These are phyloP conservation scores for Zalaria sp. DNA, from an alignment of 2,329 filamentous ascomycete genomes.

Conservation along the genomic window DNA sequence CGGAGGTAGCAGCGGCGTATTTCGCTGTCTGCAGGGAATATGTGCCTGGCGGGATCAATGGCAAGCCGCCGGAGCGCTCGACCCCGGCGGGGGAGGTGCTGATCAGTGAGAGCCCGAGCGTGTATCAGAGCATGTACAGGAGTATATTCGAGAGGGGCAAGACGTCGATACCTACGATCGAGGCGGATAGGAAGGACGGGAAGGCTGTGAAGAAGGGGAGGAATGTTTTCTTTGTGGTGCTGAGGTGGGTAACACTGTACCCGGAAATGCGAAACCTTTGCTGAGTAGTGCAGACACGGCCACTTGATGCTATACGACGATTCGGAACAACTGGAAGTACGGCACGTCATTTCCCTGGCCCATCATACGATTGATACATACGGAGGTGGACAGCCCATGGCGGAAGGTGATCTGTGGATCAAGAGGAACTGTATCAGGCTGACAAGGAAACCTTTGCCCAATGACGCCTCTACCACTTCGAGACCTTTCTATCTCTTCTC, in stretches of 20 bases:
- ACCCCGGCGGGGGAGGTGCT: constrained; percentile 66
- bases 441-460: constrained; percentile 45
- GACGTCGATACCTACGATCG: constrained; percentile 44
- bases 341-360: constrained; percentile 85
- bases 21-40: constrained; percentile 94
- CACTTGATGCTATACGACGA: constrained; percentile 98
- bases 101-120: constrained; percentile 62
- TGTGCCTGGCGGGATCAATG: constrained; percentile 79
- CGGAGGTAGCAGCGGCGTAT: constrained; percentile 76
- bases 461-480: constrained; percentile 43
- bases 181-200: constrained; percentile 34
- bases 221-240: constrained; percentile 85
- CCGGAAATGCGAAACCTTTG: background rate
- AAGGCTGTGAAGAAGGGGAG: constrained; percentile 46
- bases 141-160: constrained; percentile 72
- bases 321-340: constrained; percentile 84
- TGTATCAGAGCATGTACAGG: constrained; percentile 96
- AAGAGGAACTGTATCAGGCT: constrained; percentile 84
- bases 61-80: constrained; percentile 75
- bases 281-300: constrained; percentile 46
- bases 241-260: constrained; percentile 46
- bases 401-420: constrained; percentile 89
- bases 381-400: constrained; percentile 52
- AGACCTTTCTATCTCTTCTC: constrained; percentile 91
- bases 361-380: constrained; percentile 79